Base-by-base conservation (phyloP, 331 rosid genomes). In the Spiraea crenata region DNA sequence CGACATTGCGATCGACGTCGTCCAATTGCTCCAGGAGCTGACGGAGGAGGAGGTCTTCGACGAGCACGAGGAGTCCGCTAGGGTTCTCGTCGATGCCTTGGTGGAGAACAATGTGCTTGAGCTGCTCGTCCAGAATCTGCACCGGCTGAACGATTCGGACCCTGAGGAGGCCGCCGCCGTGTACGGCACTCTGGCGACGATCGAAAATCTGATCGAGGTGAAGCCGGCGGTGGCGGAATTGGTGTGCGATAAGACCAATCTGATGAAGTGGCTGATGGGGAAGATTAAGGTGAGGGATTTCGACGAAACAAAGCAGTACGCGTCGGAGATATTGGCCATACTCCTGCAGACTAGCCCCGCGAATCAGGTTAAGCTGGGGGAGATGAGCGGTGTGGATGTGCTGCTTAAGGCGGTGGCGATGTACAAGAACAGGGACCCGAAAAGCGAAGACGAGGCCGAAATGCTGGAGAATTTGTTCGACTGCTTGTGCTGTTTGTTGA, bases 331-430 rank as follows among this genome's bases (percentile, higher is more conserved):
- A 64, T 50, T 92, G 84, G 98, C 97, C 19, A 92, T 92, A 70
- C 66, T 92, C 81, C 34, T 92, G 86, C 98, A 92, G 89, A 88
- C 65, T 39, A 92, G 98, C 39, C 54, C 82, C 0, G 89, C 77
- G 37, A 92, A 92, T 72, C 98, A 92, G 85, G 81, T 79, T 81
- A 86, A 76, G 79, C 58, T 92, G 25, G 98, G 98, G 76, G 93
- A 87, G 83, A 92, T 92, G 96, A 92, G 90, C 67, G 98, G 98
- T 6, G 98, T 90, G 5, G 98, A 92, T 63, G 96, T 85, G 67
- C 74, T 90, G 77, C 91, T 92, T 66, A 96, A 90, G 88, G 98
- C 98, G 5, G 98, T 92, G 83, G 98, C 98, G 0, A 90, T 86
- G 96, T 92, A 90, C 65, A 92, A 92, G 84, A 85, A 90, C 1